These are phyloP conservation scores for Aspergillus nomiae DNA, from an alignment of 2,329 filamentous ascomycete genomes.

Conservation along the genomic window DNA sequence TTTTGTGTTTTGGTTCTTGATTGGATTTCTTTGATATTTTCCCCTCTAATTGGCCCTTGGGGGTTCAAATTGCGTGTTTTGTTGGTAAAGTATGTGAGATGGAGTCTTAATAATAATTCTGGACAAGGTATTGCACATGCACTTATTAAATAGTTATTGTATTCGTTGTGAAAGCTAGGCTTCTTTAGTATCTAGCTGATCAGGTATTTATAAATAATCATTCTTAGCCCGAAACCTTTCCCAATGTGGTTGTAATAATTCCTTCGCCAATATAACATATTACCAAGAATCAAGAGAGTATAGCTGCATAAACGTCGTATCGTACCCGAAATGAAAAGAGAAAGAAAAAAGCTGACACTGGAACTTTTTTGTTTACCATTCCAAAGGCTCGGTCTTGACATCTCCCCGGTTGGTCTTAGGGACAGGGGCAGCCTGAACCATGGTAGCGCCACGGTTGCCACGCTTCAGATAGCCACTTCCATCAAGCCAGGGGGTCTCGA, in stretches of 20 bases:
- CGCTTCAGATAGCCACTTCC: constrained; percentile 76
- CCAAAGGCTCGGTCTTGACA: constrained; percentile 79
- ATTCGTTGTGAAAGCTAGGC: neutral
- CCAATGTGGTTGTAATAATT: neutral
- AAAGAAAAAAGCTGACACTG: constrained; percentile 6
- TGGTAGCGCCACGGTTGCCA: constrained; percentile 56
- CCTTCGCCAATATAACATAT: neutral
- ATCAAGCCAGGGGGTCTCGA: constrained; percentile 87
- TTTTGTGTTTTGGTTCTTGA: neutral
- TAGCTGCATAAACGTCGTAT: constrained; percentile 11
- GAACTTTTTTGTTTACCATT: constrained; percentile 66
- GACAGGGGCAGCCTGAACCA: constrained; percentile 68
- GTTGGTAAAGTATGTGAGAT: neutral
- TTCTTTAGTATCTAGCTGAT: neutral
- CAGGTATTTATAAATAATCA: neutral
- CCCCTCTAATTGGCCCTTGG: no score
- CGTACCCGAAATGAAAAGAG: constrained; percentile 34
- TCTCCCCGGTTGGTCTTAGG: constrained; percentile 89
- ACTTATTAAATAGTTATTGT: constrained; percentile 1
- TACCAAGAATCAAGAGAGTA: constrained; percentile 1
- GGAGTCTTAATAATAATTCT: neutral
- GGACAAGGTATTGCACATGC: neutral
- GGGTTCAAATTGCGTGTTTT: neutral
- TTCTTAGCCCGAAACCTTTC: neutral
- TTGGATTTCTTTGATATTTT: neutral